Percentiles rank a stretch among this genome's conserved stretches.
These are phyloP conservation scores for Ceratobasidium sp. DNA, from an alignment of 1,284 basidiomycete genomes.

Conservation along the genomic window DNA sequence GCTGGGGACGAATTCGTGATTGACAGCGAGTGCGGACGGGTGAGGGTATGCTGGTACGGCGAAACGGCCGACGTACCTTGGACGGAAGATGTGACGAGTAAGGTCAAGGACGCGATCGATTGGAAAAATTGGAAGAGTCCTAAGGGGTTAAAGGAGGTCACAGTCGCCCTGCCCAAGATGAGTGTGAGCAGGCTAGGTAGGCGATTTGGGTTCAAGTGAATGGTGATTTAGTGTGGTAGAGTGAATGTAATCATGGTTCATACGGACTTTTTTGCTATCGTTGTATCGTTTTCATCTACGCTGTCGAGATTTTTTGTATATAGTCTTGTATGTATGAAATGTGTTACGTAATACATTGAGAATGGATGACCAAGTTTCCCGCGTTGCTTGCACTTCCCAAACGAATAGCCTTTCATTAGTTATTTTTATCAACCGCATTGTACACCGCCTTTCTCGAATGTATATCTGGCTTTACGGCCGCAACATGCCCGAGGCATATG, in stretches of 20 bases:
- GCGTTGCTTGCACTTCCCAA: too few species aligned
- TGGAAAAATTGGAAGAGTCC: slow-evolving; percentile 12
- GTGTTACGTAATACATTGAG: too few species aligned
- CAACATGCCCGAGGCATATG: too few species aligned
- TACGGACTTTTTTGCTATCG: background rate
- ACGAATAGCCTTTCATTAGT: too few species aligned
- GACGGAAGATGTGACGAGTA: slow-evolving; percentile 14
- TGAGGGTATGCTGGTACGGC: slow-evolving; percentile 10
- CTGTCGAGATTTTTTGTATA: background rate
- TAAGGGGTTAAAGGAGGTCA: background rate
- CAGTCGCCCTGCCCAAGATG: slow-evolving; percentile 19
- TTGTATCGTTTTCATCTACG: background rate
- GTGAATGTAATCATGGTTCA: background rate
- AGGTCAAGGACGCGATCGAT: slow-evolving; percentile 13
- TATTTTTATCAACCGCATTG: too few species aligned
- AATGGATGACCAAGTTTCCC: too few species aligned
- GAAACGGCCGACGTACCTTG: slow-evolving; percentile 23
- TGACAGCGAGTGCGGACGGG: slow-evolving; percentile 19
- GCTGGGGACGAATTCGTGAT: slow-evolving; percentile 25
- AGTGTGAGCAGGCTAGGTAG: slow-evolving; percentile 8
- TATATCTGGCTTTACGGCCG: too few species aligned
- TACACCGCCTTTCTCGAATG: too few species aligned
- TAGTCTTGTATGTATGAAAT: too few species aligned
- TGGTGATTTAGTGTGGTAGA: too few species aligned
- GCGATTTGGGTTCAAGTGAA: slow-evolving; percentile 21